Evolutionary conservation across 148 eudicot genomes (phyloP).

Genomic region (Cornus controversa): DNA sequence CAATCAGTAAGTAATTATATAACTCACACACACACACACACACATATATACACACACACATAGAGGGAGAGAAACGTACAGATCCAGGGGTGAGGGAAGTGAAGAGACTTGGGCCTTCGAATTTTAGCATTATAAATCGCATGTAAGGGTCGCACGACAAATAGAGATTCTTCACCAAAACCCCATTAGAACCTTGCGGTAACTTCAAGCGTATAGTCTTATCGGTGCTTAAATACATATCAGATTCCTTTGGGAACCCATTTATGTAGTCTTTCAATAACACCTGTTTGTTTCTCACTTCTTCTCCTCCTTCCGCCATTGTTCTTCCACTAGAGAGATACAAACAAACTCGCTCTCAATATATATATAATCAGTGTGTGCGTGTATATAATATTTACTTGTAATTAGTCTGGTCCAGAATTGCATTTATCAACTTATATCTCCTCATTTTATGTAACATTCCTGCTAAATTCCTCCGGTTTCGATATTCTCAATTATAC

Average conservation of each 20-base stretch:
- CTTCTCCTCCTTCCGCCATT: background rate
- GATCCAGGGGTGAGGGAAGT: slow-evolving; percentile 25
- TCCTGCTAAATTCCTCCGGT: no score
- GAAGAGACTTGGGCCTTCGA: background rate
- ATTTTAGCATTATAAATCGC: background rate
- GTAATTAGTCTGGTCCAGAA: no score
- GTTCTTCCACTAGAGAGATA: no score
- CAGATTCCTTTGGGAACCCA: background rate
- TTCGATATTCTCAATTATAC: no score
- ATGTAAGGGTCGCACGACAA: slow-evolving; percentile 8
- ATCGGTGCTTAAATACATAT: background rate
- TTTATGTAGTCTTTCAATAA: background rate
- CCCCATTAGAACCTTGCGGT: background rate
- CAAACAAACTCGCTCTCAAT: no score
- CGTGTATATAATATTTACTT: no score
- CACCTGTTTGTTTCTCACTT: slow-evolving; percentile 7
- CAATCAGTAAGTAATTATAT: no score
- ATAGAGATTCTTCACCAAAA: slow-evolving; percentile 9
- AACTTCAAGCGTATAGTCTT: background rate
- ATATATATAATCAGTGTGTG: no score
- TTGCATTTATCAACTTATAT: no score
- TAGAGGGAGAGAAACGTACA: slow-evolving; percentile 19
- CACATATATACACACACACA: no score
- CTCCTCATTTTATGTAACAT: no score
- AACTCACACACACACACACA: no score